Conservation (phyloP, 768 basidiomycete genomes). For the Sporobolomyces pararoseus region DNA sequence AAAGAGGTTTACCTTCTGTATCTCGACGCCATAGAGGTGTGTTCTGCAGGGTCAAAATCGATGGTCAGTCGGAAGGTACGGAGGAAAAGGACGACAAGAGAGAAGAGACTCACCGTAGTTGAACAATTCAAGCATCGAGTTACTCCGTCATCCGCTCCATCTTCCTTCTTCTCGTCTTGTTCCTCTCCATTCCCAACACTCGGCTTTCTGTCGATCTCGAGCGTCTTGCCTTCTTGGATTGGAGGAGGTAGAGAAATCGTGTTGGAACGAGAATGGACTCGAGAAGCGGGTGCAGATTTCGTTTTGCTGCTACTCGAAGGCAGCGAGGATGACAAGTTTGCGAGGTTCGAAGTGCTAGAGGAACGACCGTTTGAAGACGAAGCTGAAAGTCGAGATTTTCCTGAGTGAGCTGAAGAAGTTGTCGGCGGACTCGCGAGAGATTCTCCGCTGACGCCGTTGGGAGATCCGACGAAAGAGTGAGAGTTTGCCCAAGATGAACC, state of each 20-base stretch:
- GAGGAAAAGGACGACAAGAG: too few relatives aligned
- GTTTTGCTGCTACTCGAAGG: constrained; percentile 12
- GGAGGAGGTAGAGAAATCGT: constrained; percentile 30
- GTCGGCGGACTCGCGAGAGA: not conserved
- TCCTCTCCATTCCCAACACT: not conserved
- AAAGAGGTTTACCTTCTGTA: constrained; percentile 44
- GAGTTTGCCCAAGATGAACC: constrained; percentile 26
- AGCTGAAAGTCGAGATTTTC: constrained; percentile 1
- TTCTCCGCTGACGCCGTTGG: not conserved
- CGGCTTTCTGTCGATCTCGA: not conserved
- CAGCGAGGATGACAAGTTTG: not conserved
- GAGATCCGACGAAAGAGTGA: constrained; percentile 15
- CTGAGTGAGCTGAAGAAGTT: not conserved
- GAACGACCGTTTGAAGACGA: constrained; percentile 4
- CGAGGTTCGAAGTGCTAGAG: constrained; percentile 1
- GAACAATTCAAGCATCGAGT: constrained; percentile 44
- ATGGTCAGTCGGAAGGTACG: too few relatives aligned
- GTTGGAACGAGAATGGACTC: constrained; percentile 34
- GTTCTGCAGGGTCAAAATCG: constrained; percentile 26
- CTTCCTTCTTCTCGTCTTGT: constrained; percentile 10
- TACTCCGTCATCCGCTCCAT: constrained; percentile 13
- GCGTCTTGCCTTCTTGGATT: constrained; percentile 32
- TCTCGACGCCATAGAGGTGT: constrained; percentile 47
- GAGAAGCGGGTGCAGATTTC: constrained; percentile 10
- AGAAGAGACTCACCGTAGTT: constrained; percentile 35